phyloP scores from a whole-genome alignment of 441 rosid genomes.

The Kokia cookei region DNA sequence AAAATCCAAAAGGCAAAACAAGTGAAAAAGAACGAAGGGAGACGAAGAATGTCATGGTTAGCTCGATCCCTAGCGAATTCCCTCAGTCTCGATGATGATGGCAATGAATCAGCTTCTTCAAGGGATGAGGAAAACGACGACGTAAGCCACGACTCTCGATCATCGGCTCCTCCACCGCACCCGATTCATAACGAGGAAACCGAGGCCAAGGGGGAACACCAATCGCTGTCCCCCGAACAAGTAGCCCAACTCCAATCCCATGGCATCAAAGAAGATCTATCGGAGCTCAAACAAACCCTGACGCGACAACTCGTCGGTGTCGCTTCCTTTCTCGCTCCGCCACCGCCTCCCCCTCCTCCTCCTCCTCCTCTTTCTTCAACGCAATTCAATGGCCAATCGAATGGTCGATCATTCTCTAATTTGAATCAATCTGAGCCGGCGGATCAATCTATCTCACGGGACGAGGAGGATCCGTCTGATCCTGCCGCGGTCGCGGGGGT shows the following conservation, averaged over 20 bases:
- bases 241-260: constrained; percentile 39
- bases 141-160: background rate
- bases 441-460: constrained; percentile 27
- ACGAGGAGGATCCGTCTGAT: constrained; percentile 21
- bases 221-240: constrained; percentile 15
- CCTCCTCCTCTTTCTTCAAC: background rate
- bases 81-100: constrained; percentile 39
- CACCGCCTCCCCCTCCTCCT: constrained; percentile 11
- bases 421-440: constrained; percentile 20
- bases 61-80: constrained; percentile 38
- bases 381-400: background rate
- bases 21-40: background rate
- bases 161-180: constrained; percentile 4
- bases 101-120: background rate
- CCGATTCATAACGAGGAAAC: constrained; percentile 5
- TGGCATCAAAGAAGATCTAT: constrained; percentile 56
- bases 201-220: background rate
- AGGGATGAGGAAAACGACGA: constrained; percentile 18
- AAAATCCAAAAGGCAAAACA: background rate
- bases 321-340: constrained; percentile 54
- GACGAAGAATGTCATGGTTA: constrained; percentile 32
- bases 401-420: constrained; percentile 11
- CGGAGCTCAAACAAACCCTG: constrained; percentile 50
- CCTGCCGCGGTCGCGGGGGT: constrained; percentile 11
- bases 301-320: constrained; percentile 57